phyloP scores from a whole-genome alignment of 331 rosid species.

The Malus hybrid region DNA sequence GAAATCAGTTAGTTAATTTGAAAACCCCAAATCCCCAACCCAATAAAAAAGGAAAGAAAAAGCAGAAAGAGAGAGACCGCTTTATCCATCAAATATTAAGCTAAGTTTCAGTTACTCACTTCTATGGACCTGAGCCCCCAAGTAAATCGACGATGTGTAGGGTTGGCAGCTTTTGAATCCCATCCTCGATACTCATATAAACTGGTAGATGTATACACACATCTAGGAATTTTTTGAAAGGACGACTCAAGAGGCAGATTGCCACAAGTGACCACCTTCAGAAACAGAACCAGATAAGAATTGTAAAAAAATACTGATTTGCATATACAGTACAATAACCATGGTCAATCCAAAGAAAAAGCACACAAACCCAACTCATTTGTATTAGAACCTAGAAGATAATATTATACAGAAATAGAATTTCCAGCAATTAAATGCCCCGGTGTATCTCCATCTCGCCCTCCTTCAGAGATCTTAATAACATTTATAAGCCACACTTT shows the following conservation, averaged over 20 bases:
- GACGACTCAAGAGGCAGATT: constrained; percentile 96
- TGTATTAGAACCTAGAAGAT: background rate
- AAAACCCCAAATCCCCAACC: background rate
- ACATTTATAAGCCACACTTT: background rate
- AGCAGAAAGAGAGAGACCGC: background rate
- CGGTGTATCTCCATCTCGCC: background rate
- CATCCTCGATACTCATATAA: constrained; percentile 90
- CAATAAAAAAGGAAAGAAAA: background rate
- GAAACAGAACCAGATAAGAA: constrained; percentile 23
- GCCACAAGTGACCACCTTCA: constrained; percentile 96
- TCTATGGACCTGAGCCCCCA: constrained; percentile 94
- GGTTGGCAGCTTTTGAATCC: constrained; percentile 89
- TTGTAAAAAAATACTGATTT: constrained; percentile 12
- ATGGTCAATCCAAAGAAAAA: background rate
- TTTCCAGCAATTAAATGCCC: background rate
- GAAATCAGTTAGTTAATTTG: background rate
- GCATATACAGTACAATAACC: background rate
- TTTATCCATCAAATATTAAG: background rate
- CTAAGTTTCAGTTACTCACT: constrained; percentile 32
- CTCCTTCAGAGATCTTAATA: background rate
- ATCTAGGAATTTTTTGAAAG: constrained; percentile 82
- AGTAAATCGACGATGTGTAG: constrained; percentile 83
- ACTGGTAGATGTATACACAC: constrained; percentile 90
- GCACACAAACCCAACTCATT: background rate
- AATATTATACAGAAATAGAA: background rate